Evolutionary conservation across 441 rosid species (phyloP).

Genomic region (Brassica hybrid): DNA sequence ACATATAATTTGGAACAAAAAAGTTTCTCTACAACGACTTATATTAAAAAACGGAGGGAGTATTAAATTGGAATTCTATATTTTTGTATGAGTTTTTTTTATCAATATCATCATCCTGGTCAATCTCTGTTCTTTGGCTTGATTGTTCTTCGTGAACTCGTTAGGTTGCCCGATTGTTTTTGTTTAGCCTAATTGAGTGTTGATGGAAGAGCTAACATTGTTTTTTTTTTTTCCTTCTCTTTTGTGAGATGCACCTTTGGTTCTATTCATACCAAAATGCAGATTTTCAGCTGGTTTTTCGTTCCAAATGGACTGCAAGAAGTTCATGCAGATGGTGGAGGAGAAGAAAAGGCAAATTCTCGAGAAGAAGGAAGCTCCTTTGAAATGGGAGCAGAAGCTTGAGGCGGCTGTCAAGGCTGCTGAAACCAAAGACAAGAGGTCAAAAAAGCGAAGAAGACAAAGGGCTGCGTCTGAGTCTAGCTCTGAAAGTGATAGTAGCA

Average conservation of each 20-base stretch:
- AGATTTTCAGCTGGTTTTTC: constrained; percentile 72
- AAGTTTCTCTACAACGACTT: too few species aligned
- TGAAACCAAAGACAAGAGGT: constrained; percentile 64
- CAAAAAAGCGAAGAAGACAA: constrained; percentile 67
- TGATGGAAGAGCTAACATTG: constrained; percentile 86
- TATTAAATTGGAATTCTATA: background rate
- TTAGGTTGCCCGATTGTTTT: background rate
- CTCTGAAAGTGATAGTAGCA: constrained; percentile 52
- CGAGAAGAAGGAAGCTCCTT: constrained; percentile 84
- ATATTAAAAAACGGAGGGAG: too few species aligned
- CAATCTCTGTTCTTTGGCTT: background rate
- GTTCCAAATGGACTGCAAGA: constrained; percentile 89
- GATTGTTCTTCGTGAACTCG: background rate
- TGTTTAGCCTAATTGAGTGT: too few species aligned
- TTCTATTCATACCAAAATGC: constrained; percentile 86
- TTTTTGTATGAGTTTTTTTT: background rate
- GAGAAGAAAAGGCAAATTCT: constrained; percentile 86
- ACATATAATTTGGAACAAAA: too few species aligned
- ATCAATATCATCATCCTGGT: background rate
- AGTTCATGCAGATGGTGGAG: constrained; percentile 92
- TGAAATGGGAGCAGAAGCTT: constrained; percentile 96
- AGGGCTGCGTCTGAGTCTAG: constrained; percentile 51
- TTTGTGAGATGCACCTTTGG: constrained; percentile 94
- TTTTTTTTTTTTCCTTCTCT: constrained; percentile 69
- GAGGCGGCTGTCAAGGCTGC: constrained; percentile 86